Percentiles rank a stretch among this genome's conserved stretches.
Conservation (phyloP, 768 basidiomycete genomes). For the Podaxis sp. region DNA sequence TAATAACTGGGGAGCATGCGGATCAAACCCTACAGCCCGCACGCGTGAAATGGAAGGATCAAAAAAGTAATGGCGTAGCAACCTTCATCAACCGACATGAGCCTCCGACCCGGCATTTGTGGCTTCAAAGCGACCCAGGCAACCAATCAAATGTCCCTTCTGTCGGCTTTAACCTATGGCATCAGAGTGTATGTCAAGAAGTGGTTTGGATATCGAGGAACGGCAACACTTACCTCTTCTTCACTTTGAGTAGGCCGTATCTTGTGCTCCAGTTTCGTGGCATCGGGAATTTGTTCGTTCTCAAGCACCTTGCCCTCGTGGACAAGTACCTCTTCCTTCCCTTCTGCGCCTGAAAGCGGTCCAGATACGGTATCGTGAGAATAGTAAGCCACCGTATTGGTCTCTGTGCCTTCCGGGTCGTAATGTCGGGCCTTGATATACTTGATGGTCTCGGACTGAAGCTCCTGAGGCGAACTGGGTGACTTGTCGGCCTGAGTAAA, state of each 20-base stretch:
- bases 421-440: constrained; percentile 39
- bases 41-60: background rate
- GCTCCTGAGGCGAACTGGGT: constrained; percentile 26
- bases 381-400: constrained; percentile 38
- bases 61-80: background rate
- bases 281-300: constrained; percentile 17
- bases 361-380: constrained; percentile 44
- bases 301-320: constrained; percentile 22
- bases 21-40: background rate
- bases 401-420: constrained; percentile 32
- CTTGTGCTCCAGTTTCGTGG: constrained; percentile 18
- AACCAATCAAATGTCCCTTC: constrained; percentile 11
- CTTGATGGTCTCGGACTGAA: constrained; percentile 43
- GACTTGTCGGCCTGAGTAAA: constrained; percentile 42
- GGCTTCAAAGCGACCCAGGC: background rate
- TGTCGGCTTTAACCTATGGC: constrained; percentile 18
- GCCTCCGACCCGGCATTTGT: background rate
- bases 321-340: constrained; percentile 32
- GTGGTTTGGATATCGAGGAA: background rate
- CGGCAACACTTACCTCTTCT: constrained; percentile 26
- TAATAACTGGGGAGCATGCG: background rate
- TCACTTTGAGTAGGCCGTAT: constrained; percentile 31
- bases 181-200: background rate
- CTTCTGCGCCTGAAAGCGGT: constrained; percentile 38
- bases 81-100: background rate